A percentile compares a stretch with the other conserved stretches of the same genome.
Evolutionary conservation across 805 yeast genomes (phyloP).

Genomic region (Saccharomycopsis fibuligera): DNA sequence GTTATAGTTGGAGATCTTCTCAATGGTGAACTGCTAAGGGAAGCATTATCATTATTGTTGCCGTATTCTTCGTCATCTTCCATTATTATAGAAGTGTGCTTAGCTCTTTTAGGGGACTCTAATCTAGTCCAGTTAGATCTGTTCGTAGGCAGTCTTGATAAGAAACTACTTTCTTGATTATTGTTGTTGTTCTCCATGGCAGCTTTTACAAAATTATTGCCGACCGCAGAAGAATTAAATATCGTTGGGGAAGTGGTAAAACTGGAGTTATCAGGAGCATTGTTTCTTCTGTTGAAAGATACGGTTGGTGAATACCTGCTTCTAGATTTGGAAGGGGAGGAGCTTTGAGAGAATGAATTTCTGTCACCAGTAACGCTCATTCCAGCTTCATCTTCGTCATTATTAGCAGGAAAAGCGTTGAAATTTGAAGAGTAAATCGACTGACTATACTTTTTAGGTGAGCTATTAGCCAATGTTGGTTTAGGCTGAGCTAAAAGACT

Average conservation of each 20-base stretch:
- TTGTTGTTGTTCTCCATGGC: conserved; percentile 30
- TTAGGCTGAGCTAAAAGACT: conserved; percentile 13
- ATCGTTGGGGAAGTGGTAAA: conserved; percentile 34
- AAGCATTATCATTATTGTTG: conserved; percentile 20
- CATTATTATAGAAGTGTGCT: conserved; percentile 43
- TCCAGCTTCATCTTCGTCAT: neutral
- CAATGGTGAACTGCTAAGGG: conserved; percentile 20
- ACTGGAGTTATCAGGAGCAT: conserved; percentile 22
- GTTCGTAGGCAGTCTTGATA: conserved; percentile 37
- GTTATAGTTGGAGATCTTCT: conserved; percentile 22
- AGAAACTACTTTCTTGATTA: conserved; percentile 26
- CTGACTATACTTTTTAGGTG: conserved; percentile 16
- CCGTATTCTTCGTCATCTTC: conserved; percentile 33
- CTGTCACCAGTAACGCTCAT: neutral
- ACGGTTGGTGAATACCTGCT: conserved; percentile 39
- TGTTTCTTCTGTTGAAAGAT: conserved; percentile 31
- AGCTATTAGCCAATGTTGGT: conserved; percentile 14
- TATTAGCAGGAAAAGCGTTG: conserved; percentile 15
- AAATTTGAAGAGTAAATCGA: conserved; percentile 13
- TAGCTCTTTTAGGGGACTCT: conserved; percentile 66
- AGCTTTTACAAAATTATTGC: conserved; percentile 32
- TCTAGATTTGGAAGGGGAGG: conserved; percentile 17
- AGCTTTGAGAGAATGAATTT: conserved; percentile 4
- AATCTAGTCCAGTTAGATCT: conserved; percentile 61
- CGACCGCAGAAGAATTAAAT: conserved; percentile 34